Base-by-base conservation (phyloP, 2,329 filamentous ascomycete genomes). In the Elsinoe batatas region DNA sequence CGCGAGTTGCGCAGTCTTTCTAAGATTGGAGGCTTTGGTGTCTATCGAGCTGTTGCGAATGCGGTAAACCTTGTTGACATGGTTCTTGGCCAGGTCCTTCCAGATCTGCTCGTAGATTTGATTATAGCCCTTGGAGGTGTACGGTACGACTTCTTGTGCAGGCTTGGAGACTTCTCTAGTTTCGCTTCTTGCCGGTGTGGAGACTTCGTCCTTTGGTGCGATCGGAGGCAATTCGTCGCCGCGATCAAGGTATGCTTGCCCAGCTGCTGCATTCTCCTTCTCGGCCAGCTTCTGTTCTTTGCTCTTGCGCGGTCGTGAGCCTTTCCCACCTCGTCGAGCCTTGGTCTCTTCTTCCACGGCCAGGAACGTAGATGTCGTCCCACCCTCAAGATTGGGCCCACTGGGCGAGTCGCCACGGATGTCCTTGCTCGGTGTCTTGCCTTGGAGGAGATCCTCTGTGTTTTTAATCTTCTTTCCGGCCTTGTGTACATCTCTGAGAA, bases 81-180 rank as follows among this genome's bases (percentile, higher is more conserved):
- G 90, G 68, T 95, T 95, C 58, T 89, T 84, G 2, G 91, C 88
- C 64, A 98, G 83, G 66, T 98, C 93, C 61, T 91, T 87, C 85
- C 89, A 94, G 61, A 97, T 97, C 69, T 96, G 90, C 65, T 95
- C 91, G 69, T 96, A 96, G 57, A 98, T 91, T 69, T 95, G 91
- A 65, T 94, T 90, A 74, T 94, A 98, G 15, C 88, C 90, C 59
- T 70, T 70, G 51, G 90, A 93, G 62, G 88, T 84, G 71, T 88
- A 93, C 58, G 81, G 79, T 20, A 49, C 56, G 58, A 67, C 68
- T 18, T 58, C 53, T n/a, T 58, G 58, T 15, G 84, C 79, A 18
- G 81, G 76, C 3, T 72, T 75, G 5, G 65, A 63, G 15, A 44
- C 33, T 59, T 80, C 78, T 62, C 79, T 77, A n/a, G 74, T 71